Base-by-base conservation (phyloP, 768 basidiomycete species). In the Chlorophyllum brunneum region DNA sequence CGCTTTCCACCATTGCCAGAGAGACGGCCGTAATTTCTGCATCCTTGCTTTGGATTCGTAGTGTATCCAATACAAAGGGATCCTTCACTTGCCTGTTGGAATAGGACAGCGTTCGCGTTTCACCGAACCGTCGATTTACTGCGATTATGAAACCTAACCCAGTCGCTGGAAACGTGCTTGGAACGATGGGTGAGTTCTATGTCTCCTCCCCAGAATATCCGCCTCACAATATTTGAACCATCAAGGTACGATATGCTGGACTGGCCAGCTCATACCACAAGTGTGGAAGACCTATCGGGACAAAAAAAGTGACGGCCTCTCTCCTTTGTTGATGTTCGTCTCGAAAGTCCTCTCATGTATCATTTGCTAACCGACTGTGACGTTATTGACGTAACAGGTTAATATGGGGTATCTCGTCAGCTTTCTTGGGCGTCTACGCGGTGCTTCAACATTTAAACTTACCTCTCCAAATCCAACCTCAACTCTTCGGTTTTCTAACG, bases 291-390 rank as follows among this genome's bases (percentile, higher is more conserved):
- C 78, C 56, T 85, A 79, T 70, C 73, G 79, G 30, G 70, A 72
- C 16, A 85, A 89, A 60, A 80, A 79, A 20, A 87, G 85, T 0
- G 72, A 79, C 23, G 89, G 90, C 0, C 70, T 92, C 8, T 89
- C 87, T 1, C 77, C 73, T 11, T 79, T 68, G 65, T 74, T 92
- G 27, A 78, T 89, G 86, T 84, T 63, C 51, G 71, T 70, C 22
- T 31, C 33, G 31, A 11, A 18, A 29, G 29, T 6, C 29, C 8
- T 11, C 10, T 26, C 31, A 16, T 9, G 8, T 44, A 6, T 22
- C 31, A 2, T 16, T 15, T 39, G n/a, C 34, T 8, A 4, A 24
- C 40, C 16, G 31, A 29, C 16, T 30, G n/a, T n/a, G 11, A 37
- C 24, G 42, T 29, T 52, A 22, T 13, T 41, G 8, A 30, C n/a